Evolutionary conservation across 768 basidiomycete genomes (phyloP).

Genomic region (Xanthoconium stramineum): DNA sequence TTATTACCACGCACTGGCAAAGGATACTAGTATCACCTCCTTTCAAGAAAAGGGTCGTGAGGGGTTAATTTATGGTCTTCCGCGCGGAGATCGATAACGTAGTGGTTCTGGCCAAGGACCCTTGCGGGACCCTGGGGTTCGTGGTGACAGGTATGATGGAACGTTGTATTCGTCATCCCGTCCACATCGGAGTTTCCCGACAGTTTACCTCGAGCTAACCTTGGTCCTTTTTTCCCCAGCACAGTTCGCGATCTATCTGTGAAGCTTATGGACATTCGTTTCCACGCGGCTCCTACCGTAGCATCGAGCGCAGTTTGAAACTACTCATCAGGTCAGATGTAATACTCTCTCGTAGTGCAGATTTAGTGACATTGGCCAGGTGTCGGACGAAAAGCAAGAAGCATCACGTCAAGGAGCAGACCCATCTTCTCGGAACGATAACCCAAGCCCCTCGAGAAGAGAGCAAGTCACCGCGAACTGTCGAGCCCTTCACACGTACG

Average conservation of each 20-base stretch:
- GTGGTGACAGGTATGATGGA: background rate
- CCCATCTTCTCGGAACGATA: conserved; percentile 18
- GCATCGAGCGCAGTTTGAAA: background rate
- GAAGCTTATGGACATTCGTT: background rate
- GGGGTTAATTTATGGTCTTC: conserved; percentile 5
- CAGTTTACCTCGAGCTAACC: background rate
- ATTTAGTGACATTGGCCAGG: background rate
- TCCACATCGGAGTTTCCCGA: conserved; percentile 1
- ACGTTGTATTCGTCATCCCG: background rate
- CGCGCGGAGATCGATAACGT: conserved; percentile 11
- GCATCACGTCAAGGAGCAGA: conserved; percentile 13
- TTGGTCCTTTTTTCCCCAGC: background rate
- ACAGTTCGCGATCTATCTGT: conserved; percentile 1
- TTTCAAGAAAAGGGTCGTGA: background rate
- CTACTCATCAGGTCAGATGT: background rate
- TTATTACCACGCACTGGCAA: conserved; percentile 4
- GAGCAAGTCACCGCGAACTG: conserved; percentile 13
- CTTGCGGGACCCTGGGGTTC: conserved; percentile 10
- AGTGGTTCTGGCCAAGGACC: background rate
- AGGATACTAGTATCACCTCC: no score
- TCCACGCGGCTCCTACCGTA: background rate
- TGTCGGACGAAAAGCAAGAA: background rate
- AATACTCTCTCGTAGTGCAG: background rate
- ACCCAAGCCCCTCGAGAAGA: conserved; percentile 7
- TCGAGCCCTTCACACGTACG: conserved; percentile 1